Evolutionary conservation across 73 alveolate genomes (phyloP), one percentile per base, ranked within the genome.

Genomic region (Paramecium sexaurelia): DNA sequence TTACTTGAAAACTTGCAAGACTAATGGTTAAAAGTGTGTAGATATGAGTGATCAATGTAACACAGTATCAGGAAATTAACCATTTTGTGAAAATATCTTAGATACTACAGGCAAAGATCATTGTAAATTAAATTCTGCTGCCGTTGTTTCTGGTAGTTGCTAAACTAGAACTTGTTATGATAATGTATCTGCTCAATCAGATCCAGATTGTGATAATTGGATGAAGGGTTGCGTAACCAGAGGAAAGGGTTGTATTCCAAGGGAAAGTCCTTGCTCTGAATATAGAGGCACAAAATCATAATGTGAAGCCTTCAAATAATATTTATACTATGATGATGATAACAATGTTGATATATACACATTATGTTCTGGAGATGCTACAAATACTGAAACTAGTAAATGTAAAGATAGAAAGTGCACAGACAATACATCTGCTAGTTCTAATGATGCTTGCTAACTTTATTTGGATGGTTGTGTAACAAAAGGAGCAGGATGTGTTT

Each of bases 211-310:
- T 78, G 35, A 71, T 1, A 37, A 1, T 27, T 71, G 37, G 35
- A 1, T 71, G 86, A 35, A 22, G 6, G 71, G 51, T 3, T 78
- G 90, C 17, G 43, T 78, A 5, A 78, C 75, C 11, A 78, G 73
- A 41, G 90, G 90, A 40, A 45, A 13, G 1, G 90, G 90, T 17
- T 78, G 90, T 45, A 78, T 78, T 19, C 75, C 68, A 17, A 78
- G 9, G 8, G 19, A 24, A 9, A 61, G 29, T 17, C 45, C 68
- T 1, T 78, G 90, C n/a, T 20, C 69, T 22, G 36, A 32, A 0
- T 78, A 78, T 43, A 41, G 68, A 41, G 90, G 90, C 1, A 78
- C 90, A 4, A 29, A 78, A 43, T 4, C 55, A 0, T 19, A 8
- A 22, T 78, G 90, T 22, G 90, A 26, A 40, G 90, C 75, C 1